These are phyloP conservation scores for Alectoria sarmentosa DNA, from an alignment of 495 filamentous ascomycete genomes.

Conservation along the genomic window DNA sequence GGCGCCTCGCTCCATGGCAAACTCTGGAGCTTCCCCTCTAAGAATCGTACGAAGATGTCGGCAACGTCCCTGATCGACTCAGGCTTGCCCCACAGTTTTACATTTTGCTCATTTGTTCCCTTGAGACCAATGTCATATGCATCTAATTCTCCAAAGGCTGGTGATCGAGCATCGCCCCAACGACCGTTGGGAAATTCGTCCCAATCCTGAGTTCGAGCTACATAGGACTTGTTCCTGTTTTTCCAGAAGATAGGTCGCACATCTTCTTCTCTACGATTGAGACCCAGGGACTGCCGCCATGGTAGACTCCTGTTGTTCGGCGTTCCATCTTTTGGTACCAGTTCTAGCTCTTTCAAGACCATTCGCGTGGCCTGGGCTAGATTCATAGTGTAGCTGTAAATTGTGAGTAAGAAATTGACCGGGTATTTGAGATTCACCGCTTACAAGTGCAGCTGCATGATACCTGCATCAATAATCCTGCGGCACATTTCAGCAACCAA, in stretches of 20 bases:
- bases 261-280: constrained; percentile 85
- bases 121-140: constrained; percentile 91
- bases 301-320: constrained; percentile 80
- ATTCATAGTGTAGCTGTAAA: constrained; percentile 89
- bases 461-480: constrained; percentile 70
- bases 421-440: constrained; percentile 18
- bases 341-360: constrained; percentile 80
- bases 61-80: constrained; percentile 71
- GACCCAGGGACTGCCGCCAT: constrained; percentile 88
- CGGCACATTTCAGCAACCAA: constrained; percentile 91
- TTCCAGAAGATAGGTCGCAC: constrained; percentile 99
- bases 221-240: constrained; percentile 91
- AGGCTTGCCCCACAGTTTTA: constrained; percentile 90
- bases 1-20: constrained; percentile 93
- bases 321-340: constrained; percentile 61
- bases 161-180: constrained; percentile 96
- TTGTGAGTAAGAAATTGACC: constrained; percentile 1
- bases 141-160: constrained; percentile 95
- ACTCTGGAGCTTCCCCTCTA: constrained; percentile 69
- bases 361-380: constrained; percentile 88
- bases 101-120: constrained; percentile 95
- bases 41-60: constrained; percentile 73
- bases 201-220: constrained; percentile 95
- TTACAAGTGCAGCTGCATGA: constrained; percentile 87
- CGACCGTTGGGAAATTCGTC: constrained; percentile 99